Percentiles rank a stretch among this genome's conserved stretches.
Evolutionary conservation across 2,329 filamentous ascomycete genomes (phyloP).

Genomic region (Domatiomyces globalis): DNA sequence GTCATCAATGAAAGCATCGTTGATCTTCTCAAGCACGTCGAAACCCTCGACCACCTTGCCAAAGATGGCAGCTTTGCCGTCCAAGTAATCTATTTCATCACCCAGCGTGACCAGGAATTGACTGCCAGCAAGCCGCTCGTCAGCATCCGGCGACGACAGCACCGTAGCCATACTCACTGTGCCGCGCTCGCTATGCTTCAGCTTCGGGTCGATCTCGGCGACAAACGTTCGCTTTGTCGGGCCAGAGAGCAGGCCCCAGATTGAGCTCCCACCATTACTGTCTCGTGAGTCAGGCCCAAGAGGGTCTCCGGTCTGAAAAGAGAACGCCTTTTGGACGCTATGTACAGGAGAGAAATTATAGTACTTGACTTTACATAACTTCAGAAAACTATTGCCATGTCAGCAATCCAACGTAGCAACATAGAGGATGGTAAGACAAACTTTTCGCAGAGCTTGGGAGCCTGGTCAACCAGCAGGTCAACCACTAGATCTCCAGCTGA

Average conservation of each 20-base stretch:
- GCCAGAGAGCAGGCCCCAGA: slow-evolving; percentile 71
- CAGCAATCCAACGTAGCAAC: slow-evolving; percentile 13
- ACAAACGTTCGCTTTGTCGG: slow-evolving; percentile 61
- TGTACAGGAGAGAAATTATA: slow-evolving; percentile 95
- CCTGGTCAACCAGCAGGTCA: slow-evolving; percentile 76
- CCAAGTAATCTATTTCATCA: slow-evolving; percentile 75
- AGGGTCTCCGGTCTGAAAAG: slow-evolving; percentile 90
- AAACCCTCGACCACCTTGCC: slow-evolving; percentile 94
- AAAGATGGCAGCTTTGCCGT: slow-evolving; percentile 90
- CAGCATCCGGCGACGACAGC: slow-evolving; percentile 58
- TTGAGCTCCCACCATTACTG: slow-evolving; percentile 83
- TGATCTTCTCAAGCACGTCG: slow-evolving; percentile 85
- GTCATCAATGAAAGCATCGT: slow-evolving; percentile 73
- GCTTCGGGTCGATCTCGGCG: slow-evolving; percentile 70
- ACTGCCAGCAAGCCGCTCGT: slow-evolving; percentile 68
- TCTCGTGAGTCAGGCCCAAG: slow-evolving; percentile 70
- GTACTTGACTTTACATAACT: slow-evolving; percentile 98
- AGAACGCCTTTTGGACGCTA: slow-evolving; percentile 86
- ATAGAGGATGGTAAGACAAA: slow-evolving; percentile 36
- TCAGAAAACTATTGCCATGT: slow-evolving; percentile 58
- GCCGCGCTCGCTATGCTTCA: slow-evolving; percentile 77
- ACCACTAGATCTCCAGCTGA: slow-evolving; percentile 89
- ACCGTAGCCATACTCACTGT: slow-evolving; percentile 97
- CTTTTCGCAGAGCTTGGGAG: slow-evolving; percentile 90
- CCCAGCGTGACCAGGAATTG: slow-evolving; percentile 91